Evolutionary conservation across 805 yeast species (phyloP).

Genomic region (Myxozyma lipomycoides): DNA sequence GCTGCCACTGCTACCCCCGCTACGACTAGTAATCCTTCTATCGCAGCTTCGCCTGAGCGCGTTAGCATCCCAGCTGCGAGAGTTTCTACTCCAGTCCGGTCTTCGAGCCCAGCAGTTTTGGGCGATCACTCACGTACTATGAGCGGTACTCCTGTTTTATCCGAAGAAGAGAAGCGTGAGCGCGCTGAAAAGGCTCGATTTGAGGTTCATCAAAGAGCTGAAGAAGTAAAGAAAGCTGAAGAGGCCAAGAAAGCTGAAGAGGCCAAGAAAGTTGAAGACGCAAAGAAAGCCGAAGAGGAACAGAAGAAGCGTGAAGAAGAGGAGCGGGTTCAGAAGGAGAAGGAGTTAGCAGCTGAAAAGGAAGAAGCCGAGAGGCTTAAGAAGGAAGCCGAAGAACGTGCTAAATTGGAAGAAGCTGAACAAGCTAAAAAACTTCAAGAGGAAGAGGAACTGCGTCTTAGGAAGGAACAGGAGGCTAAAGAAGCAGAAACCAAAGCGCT

Average conservation of each 20-base stretch:
- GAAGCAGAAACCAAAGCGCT: conserved; percentile 10
- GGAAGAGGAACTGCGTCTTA: conserved; percentile 10
- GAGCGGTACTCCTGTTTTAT: conserved; percentile 19
- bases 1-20: not conserved
- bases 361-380: conserved; percentile 6
- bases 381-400: conserved; percentile 18
- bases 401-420: conserved; percentile 34
- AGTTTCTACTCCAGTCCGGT: conserved; percentile 3
- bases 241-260: conserved; percentile 16
- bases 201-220: conserved; percentile 20
- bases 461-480: conserved; percentile 11
- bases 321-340: conserved; percentile 27
- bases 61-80: not conserved
- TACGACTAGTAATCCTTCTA: conserved; percentile 3
- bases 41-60: conserved; percentile 11
- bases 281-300: conserved; percentile 13
- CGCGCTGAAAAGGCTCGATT: conserved; percentile 18
- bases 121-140: conserved; percentile 17
- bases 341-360: conserved; percentile 8
- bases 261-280: conserved; percentile 14
- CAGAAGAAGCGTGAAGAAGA: conserved; percentile 18
- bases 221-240: conserved; percentile 11
- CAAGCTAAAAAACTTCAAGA: conserved; percentile 6
- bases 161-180: conserved; percentile 28
- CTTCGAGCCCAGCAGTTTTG: conserved; percentile 11